Percentiles rank a stretch among this genome's conserved stretches.
These are phyloP conservation scores for Gelatoporia subvermispora DNA, from an alignment of 768 basidiomycete species.

Conservation along the genomic window DNA sequence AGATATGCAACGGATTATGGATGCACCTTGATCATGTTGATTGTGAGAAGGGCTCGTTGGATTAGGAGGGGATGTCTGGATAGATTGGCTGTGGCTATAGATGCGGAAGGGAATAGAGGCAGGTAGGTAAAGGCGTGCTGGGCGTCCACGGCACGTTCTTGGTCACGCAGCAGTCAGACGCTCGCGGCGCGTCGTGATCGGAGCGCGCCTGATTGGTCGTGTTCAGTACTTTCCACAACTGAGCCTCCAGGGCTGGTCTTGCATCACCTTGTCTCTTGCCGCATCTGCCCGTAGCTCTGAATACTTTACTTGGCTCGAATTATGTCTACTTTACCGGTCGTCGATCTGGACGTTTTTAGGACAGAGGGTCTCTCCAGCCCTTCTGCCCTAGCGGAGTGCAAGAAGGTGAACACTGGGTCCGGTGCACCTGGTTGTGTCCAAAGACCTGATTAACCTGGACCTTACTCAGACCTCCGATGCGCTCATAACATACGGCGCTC, in stretches of 20 bases:
- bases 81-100: slow-evolving; percentile 3
- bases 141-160: slow-evolving; percentile 8
- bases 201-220: not conserved
- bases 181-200: not conserved
- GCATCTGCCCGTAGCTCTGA: no score
- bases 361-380: slow-evolving; percentile 19
- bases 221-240: not conserved
- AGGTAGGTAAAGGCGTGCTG: slow-evolving; percentile 1
- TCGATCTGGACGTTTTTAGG: slow-evolving; percentile 74
- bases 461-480: slow-evolving; percentile 69
- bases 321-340: slow-evolving; percentile 58
- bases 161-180: slow-evolving; percentile 2
- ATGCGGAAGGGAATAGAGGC: not conserved
- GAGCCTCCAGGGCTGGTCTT: no score
- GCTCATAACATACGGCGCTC: slow-evolving; percentile 79
- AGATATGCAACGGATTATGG: not conserved
- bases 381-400: slow-evolving; percentile 53
- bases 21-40: slow-evolving; percentile 42
- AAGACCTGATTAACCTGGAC: not conserved
- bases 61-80: not conserved
- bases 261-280: no score
- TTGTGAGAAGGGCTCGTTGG: not conserved
- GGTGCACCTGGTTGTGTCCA: not conserved
- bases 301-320: no score
- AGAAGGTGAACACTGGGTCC: slow-evolving; percentile 39